Evolutionary conservation across 768 basidiomycete genomes (phyloP).

Genomic region (Hericium erinaceus): DNA sequence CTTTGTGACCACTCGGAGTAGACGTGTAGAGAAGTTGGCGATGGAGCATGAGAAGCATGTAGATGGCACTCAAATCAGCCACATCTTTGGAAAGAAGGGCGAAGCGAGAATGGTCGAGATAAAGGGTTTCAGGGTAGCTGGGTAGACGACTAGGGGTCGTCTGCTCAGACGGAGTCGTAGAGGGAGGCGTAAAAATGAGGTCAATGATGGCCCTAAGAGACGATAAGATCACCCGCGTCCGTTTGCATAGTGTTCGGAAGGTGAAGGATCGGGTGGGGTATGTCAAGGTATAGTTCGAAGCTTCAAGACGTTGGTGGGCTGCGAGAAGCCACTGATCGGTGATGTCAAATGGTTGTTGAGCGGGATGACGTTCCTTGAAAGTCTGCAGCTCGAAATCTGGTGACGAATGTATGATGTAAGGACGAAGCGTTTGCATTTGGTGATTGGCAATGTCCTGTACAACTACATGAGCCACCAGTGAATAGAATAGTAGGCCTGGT

Average conservation of each 20-base stretch:
- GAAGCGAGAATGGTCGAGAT: slow-evolving; percentile 70
- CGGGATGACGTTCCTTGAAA: slow-evolving; percentile 49
- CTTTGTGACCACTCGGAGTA: slow-evolving; percentile 20
- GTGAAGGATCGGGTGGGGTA: slow-evolving; percentile 36
- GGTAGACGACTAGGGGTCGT: slow-evolving; percentile 25
- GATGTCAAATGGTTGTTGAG: slow-evolving; percentile 12
- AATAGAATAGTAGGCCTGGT: slow-evolving; percentile 2
- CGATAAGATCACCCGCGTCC: slow-evolving; percentile 12
- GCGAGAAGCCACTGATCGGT: slow-evolving; percentile 13
- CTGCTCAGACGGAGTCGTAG: slow-evolving; percentile 10
- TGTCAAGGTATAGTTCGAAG: slow-evolving; percentile 6
- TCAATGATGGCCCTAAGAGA: slow-evolving; percentile 52
- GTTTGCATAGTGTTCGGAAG: slow-evolving; percentile 16
- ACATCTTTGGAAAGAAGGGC: slow-evolving; percentile 60
- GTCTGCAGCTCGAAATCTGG: slow-evolving; percentile 72
- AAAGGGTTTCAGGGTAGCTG: slow-evolving; percentile 66
- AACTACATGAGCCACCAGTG: neutral
- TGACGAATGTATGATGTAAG: slow-evolving; percentile 76
- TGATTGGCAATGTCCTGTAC: slow-evolving; percentile 91
- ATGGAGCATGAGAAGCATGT: slow-evolving; percentile 75
- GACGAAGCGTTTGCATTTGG: slow-evolving; percentile 85
- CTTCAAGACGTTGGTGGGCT: slow-evolving; percentile 8
- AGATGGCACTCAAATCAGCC: slow-evolving; percentile 62
- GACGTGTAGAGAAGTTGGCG: slow-evolving; percentile 58
- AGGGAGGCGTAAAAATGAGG: slow-evolving; percentile 52